These are phyloP conservation scores for Trametes elegans DNA, from an alignment of 768 basidiomycete genomes.

Conservation along the genomic window DNA sequence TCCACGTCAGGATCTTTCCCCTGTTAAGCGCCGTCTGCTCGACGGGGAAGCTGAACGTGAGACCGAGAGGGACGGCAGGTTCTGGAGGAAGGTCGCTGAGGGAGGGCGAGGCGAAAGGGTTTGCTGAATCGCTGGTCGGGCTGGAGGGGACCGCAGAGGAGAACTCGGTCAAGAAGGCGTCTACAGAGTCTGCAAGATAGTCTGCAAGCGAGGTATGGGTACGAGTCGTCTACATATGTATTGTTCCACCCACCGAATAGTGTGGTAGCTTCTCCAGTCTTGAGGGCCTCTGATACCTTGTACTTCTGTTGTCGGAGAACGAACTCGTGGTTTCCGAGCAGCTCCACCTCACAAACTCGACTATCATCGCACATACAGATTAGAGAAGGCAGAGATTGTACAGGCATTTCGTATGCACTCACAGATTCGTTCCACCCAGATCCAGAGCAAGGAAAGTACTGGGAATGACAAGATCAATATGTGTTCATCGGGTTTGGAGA, in stretches of 20 bases:
- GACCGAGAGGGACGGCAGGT: slow-evolving; percentile 63
- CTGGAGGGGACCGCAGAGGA: slow-evolving; percentile 17
- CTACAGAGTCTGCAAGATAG: slow-evolving; percentile 96
- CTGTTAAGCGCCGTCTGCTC: slow-evolving; percentile 91
- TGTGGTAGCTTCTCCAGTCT: slow-evolving; percentile 84
- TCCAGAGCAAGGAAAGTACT: slow-evolving; percentile 97
- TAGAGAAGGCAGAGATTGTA: not conserved
- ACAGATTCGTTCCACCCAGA: slow-evolving; percentile 98
- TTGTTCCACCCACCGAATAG: slow-evolving; percentile 67
- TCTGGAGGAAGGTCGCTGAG: slow-evolving; percentile 27
- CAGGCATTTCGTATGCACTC: slow-evolving; percentile 33
- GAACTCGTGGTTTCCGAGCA: slow-evolving; percentile 91
- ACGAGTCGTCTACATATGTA: not conserved
- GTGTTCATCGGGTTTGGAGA: no score
- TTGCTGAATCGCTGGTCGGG: slow-evolving; percentile 17
- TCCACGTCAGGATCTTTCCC: slow-evolving; percentile 92
- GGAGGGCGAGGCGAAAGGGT: slow-evolving; percentile 23
- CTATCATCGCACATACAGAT: slow-evolving; percentile 40
- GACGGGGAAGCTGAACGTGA: slow-evolving; percentile 98
- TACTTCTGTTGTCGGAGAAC: slow-evolving; percentile 93
- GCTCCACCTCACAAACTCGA: slow-evolving; percentile 90
- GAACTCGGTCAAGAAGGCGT: slow-evolving; percentile 81
- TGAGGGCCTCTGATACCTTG: slow-evolving; percentile 89
- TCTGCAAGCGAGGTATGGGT: no score
- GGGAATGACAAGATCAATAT: slow-evolving; percentile 7